phyloP scores from a whole-genome alignment of 192 early-diverging fungal species.

The Dispira simplex region DNA sequence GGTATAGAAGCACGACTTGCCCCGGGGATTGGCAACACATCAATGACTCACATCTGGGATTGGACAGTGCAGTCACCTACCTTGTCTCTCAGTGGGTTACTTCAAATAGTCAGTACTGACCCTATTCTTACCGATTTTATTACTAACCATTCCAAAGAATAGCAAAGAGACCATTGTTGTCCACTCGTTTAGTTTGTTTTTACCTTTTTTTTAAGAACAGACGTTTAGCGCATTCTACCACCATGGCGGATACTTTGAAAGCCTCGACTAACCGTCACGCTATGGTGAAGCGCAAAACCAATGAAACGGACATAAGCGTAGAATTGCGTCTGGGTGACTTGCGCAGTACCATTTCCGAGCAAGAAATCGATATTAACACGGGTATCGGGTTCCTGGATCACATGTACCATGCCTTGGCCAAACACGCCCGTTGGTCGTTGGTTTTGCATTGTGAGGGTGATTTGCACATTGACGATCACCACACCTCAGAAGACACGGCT shows the following conservation, averaged over 20 bases:
- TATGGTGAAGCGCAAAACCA: slow-evolving; percentile 68
- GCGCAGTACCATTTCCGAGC: slow-evolving; percentile 27
- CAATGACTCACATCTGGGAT: no score
- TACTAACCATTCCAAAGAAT: no score
- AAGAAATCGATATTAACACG: slow-evolving; percentile 66
- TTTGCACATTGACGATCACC: slow-evolving; percentile 96
- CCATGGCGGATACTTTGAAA: no score
- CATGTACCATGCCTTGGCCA: slow-evolving; percentile 98
- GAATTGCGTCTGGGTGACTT: slow-evolving; percentile 35
- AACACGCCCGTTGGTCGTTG: slow-evolving; percentile 88
- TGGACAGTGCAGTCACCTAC: no score
- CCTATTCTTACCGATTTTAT: no score
- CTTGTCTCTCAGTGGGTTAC: no score
- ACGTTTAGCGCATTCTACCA: no score
- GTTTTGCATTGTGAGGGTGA: slow-evolving; percentile 76
- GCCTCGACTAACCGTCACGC: slow-evolving; percentile 26
- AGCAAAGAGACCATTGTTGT: no score
- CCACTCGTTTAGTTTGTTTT: no score
- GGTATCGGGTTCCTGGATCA: slow-evolving; percentile 99
- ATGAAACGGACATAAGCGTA: slow-evolving; percentile 84
- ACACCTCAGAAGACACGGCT: slow-evolving; percentile 91
- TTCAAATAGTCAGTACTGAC: no score
- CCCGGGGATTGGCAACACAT: no score
- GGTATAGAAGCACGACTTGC: no score
- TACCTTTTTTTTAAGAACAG: background rate